Evolutionary conservation across 208 protist species (phyloP).

Genomic region (Leishmania arabica): DNA sequence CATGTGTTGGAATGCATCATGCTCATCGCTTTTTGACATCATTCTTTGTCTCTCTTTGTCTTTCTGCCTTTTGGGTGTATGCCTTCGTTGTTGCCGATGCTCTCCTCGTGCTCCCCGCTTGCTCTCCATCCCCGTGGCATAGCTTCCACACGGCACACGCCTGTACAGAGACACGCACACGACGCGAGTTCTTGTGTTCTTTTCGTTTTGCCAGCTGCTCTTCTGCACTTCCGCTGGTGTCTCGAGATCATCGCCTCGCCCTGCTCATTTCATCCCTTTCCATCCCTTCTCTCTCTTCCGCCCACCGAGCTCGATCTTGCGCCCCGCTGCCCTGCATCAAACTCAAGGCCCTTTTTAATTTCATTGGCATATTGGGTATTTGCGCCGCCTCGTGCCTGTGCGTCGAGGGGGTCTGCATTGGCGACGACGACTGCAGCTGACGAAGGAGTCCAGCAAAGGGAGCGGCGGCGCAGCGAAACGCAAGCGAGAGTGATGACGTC

Average conservation of each 20-base stretch:
- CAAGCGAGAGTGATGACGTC: conserved; percentile 8
- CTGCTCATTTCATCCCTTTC: background rate
- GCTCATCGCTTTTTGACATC: background rate
- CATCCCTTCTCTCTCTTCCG: background rate
- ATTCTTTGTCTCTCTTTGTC: conserved; percentile 11
- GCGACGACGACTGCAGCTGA: background rate
- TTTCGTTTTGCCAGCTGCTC: background rate
- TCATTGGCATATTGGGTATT: background rate
- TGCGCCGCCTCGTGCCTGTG: background rate
- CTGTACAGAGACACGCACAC: background rate
- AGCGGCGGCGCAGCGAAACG: background rate
- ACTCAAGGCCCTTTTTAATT: background rate
- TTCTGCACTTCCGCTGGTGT: conserved; percentile 11
- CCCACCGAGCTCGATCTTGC: background rate
- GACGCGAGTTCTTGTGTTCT: background rate
- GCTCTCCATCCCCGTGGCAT: background rate
- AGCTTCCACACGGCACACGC: background rate
- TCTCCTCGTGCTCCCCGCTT: background rate
- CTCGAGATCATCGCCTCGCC: background rate
- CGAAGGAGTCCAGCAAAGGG: background rate
- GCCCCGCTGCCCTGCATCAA: too few relatives aligned
- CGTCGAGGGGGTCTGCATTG: background rate
- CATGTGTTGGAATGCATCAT: background rate
- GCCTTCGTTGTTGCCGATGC: background rate
- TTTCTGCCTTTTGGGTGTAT: background rate